Percentiles rank a stretch among this genome's conserved stretches.
Conservation (phyloP, 2,329 filamentous ascomycete genomes). For the Hypoxylon rubiginosum region DNA sequence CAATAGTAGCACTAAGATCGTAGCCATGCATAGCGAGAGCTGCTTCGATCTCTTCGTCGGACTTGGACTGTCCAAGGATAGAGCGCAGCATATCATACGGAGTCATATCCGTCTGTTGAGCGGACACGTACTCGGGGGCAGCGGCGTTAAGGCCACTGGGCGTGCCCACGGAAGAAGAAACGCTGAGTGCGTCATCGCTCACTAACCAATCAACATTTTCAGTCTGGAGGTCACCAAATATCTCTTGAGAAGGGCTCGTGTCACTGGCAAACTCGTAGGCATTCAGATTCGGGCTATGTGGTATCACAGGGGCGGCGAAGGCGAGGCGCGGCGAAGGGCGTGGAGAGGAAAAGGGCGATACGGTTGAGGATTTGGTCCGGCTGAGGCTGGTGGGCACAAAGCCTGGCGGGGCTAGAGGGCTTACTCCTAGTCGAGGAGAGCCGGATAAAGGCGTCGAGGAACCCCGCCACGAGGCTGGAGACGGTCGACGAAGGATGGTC, state of each 20-base stretch:
- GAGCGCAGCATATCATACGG: constrained; percentile 98
- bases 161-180: constrained; percentile 79
- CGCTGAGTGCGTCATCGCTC: constrained; percentile 85
- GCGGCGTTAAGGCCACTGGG: constrained; percentile 81
- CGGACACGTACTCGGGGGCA: constrained; percentile 80
- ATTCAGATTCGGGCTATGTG: constrained; percentile 93
- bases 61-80: constrained; percentile 87
- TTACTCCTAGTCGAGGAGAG: constrained; percentile 84
- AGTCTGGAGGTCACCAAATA: constrained; percentile 89
- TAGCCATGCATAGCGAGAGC: constrained; percentile 91
- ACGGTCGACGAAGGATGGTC: constrained; percentile 89
- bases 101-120: constrained; percentile 89
- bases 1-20: constrained; percentile 92
- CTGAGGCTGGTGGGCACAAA: constrained; percentile 83
- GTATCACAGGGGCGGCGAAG: constrained; percentile 89
- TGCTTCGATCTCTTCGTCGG: constrained; percentile 95
- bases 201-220: constrained; percentile 98
- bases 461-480: constrained; percentile 93
- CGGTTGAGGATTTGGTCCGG: constrained; percentile 81
- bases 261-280: constrained; percentile 94
- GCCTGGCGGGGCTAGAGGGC: constrained; percentile 86
- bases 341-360: constrained; percentile 93
- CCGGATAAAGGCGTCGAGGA: constrained; percentile 84
- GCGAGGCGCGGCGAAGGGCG: constrained; percentile 92
- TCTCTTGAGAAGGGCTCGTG: constrained; percentile 82